These are phyloP conservation scores for Globisporangium emineosum DNA, from an alignment of 352 stramenopile genomes.

Conservation along the genomic window DNA sequence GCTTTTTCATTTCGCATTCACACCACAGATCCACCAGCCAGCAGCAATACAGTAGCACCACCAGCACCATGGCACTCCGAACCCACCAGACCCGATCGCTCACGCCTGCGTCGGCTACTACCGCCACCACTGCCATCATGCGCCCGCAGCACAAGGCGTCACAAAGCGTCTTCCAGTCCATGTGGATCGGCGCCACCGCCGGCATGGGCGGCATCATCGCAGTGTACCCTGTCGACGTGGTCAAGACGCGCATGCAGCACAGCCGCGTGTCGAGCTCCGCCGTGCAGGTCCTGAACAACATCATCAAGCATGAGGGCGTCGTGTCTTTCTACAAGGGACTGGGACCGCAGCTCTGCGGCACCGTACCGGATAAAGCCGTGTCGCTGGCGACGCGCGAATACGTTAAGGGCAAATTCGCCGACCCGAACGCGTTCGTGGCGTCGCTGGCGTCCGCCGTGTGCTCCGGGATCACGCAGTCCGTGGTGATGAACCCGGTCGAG, in stretches of 20 bases:
- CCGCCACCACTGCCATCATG: slow-evolving; percentile 7
- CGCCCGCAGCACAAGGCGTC: slow-evolving; percentile 26
- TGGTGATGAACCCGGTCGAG: slow-evolving; percentile 85
- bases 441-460: slow-evolving; percentile 65
- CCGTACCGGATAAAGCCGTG: slow-evolving; percentile 78
- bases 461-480: slow-evolving; percentile 66
- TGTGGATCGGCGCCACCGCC: slow-evolving; percentile 77
- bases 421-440: slow-evolving; percentile 69
- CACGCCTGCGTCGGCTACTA: slow-evolving; percentile 2
- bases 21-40: not conserved
- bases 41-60: not conserved
- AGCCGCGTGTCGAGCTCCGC: slow-evolving; percentile 53
- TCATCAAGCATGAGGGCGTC: slow-evolving; percentile 59
- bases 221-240: slow-evolving; percentile 79
- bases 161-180: slow-evolving; percentile 68
- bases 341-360: slow-evolving; percentile 65
- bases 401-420: slow-evolving; percentile 71
- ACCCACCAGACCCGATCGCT: slow-evolving; percentile 13
- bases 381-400: slow-evolving; percentile 77
- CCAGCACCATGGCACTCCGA: slow-evolving; percentile 9
- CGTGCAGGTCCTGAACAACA: slow-evolving; percentile 49
- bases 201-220: slow-evolving; percentile 80
- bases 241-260: slow-evolving; percentile 87
- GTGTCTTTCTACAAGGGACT: slow-evolving; percentile 80
- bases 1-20: not conserved